Percentiles rank a stretch among this genome's conserved stretches.
Conservation (phyloP, 225 moss, liverwort and hornwort genomes). For the Thuidium tamariscinum region DNA sequence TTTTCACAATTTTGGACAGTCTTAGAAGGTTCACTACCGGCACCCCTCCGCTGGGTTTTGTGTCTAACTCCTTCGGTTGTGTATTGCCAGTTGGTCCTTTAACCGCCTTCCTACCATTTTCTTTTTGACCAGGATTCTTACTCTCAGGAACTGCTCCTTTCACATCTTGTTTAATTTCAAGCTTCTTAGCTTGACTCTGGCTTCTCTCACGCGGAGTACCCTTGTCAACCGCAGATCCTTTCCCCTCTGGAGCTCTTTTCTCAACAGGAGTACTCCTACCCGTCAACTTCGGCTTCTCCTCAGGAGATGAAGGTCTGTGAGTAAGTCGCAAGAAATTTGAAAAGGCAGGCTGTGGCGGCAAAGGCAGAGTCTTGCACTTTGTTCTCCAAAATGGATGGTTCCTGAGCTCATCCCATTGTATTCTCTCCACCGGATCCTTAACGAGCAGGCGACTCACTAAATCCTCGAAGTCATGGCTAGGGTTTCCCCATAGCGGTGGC, state of each 20-base stretch:
- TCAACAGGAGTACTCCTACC: conserved; percentile 38
- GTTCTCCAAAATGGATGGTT: conserved; percentile 91
- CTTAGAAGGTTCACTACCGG: conserved; percentile 54
- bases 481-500: conserved; percentile 68
- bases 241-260: conserved; percentile 27
- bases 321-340: conserved; percentile 57
- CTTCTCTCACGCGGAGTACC: conserved; percentile 9
- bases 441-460: conserved; percentile 74
- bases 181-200: conserved; percentile 18
- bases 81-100: conserved; percentile 9
- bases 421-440: conserved; percentile 86
- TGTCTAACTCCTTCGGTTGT: conserved; percentile 36
- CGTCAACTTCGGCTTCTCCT: conserved; percentile 18
- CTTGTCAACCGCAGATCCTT: conserved; percentile 20
- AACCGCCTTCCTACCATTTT: conserved; percentile 33
- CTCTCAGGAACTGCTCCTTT: conserved; percentile 38
- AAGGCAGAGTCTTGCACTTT: conserved; percentile 53
- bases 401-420: conserved; percentile 87
- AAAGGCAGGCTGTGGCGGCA: conserved; percentile 85
- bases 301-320: conserved; percentile 40
- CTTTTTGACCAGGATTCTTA: conserved; percentile 12
- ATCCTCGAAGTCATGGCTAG: conserved; percentile 77
- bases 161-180: conserved; percentile 26
- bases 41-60: conserved; percentile 40
- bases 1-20: conserved; percentile 90